A percentile compares a stretch with the other conserved stretches of the same genome.
phyloP scores from a whole-genome alignment of 441 rosid genomes.

The Gossypium lobatum region DNA sequence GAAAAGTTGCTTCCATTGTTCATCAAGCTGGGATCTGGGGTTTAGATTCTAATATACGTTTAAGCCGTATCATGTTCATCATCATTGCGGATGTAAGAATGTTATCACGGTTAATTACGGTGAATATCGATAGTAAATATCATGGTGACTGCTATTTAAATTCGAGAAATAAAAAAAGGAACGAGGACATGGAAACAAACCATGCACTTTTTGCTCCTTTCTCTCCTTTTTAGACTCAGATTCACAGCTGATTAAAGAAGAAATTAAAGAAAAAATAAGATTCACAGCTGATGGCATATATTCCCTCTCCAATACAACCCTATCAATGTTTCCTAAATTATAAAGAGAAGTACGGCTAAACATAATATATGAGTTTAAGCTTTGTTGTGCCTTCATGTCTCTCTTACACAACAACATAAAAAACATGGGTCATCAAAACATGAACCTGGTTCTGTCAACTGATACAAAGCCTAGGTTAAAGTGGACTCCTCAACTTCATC shows the following conservation, averaged over 20 bases:
- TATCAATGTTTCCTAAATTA: constrained; percentile 20
- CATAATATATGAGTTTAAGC: constrained; percentile 23
- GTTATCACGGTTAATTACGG: background rate
- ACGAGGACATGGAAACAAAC: constrained; percentile 43
- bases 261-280: constrained; percentile 21
- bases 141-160: background rate
- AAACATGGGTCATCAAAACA: constrained; percentile 41
- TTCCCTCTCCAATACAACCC: constrained; percentile 53
- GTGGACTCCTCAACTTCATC: constrained; percentile 95
- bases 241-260: constrained; percentile 41
- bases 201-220: constrained; percentile 56
- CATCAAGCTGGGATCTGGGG: constrained; percentile 46
- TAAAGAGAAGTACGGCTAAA: constrained; percentile 9
- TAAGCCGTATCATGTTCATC: background rate
- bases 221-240: constrained; percentile 43
- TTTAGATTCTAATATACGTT: background rate
- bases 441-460: constrained; percentile 73
- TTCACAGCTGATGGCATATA: constrained; percentile 79
- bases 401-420: constrained; percentile 11
- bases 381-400: constrained; percentile 18
- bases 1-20: constrained; percentile 39
- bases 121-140: too few species aligned
- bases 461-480: constrained; percentile 95
- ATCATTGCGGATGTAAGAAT: background rate
- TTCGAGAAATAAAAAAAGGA: constrained; percentile 46